phyloP scores from a whole-genome alignment of 306 rosid genomes.

The Heteromeles arbutifolia region DNA sequence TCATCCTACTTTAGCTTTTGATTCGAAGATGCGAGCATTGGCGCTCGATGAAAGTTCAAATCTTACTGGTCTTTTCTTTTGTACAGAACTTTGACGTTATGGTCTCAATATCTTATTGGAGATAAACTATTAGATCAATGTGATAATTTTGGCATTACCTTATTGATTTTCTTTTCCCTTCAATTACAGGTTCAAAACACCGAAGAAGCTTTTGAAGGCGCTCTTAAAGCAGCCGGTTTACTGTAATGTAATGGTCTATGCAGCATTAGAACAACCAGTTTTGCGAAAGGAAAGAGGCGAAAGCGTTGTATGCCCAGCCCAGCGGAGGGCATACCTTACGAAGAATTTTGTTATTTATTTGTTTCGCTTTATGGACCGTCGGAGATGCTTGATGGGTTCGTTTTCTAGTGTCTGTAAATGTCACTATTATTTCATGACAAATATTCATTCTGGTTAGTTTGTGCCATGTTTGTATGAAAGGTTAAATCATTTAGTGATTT shows the following conservation, averaged over 20 bases:
- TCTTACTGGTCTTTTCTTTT: not conserved
- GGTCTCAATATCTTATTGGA: not conserved
- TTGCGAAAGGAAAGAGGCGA: not conserved
- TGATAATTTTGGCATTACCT: not conserved
- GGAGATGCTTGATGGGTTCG: not conserved
- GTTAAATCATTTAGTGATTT: not conserved
- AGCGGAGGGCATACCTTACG: not conserved
- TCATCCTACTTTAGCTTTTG: not conserved
- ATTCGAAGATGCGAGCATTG: not conserved
- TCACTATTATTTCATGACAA: not conserved
- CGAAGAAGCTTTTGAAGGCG: slow-evolving; percentile 44
- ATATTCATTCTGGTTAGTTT: not conserved
- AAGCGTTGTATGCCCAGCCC: not conserved
- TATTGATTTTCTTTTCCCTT: not conserved
- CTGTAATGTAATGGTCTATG: not conserved
- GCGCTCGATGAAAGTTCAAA: not conserved
- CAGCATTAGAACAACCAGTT: not conserved
- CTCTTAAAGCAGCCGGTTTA: slow-evolving; percentile 59
- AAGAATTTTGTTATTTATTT: not conserved
- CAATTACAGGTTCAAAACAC: slow-evolving; percentile 23
- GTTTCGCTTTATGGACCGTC: not conserved
- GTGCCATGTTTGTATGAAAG: not conserved
- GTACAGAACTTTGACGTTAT: not conserved
- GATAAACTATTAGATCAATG: not conserved
- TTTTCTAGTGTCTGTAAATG: not conserved